Base-by-base conservation (phyloP, 2,329 filamentous ascomycete genomes). In the Cadophora sp. region DNA sequence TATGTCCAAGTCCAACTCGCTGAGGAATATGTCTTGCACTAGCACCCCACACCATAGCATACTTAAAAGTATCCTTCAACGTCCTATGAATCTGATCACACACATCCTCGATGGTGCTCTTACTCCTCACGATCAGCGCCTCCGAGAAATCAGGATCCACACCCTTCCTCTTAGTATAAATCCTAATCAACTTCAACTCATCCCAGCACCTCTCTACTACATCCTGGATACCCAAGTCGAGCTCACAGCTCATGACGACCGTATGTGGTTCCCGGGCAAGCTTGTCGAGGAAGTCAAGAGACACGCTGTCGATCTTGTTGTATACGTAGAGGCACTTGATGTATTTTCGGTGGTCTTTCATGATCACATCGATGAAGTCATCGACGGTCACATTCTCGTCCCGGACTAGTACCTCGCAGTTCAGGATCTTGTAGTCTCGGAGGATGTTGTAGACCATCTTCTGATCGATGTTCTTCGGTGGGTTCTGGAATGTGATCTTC, bases 381-480 rank as follows among this genome's bases (percentile, higher is more conserved):
- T 99, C 96, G 43, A 99, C 94, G 0, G 96, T 98, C 48, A 91
- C 93, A 78, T 96, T 89, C 77, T 99, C 96, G 78, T 99, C 96
- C 74, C 96, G 91, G 18, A 99, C 89, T 24, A 99, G 87, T 0
- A 99, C 94, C 79, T 99, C 96, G 81, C 92, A 96, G 83, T 99
- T 99, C 68, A 99, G 87, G 74, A 99, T 94, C 83, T 97, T 97
- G 88, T 99, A 99, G 84, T 99, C 96, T 73, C 93, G 91, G 60
- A 99, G 85, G 77, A 99, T 97, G 82, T 97, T 97, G 84, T 91
- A 97, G 67, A 99, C 85, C 92, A 99, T 97, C 83, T 96, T 97
- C 80, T 99, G 95, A 80, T 99, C 96, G 66, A 99, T 84, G 68
- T 91, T 82, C 80, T 98, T 98, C 4, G 96, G 95, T 2, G 96